A percentile compares a stretch with the other conserved stretches of the same genome.
These are phyloP conservation scores for Psilocybe azurescens DNA, from an alignment of 768 basidiomycete genomes.

Conservation along the genomic window DNA sequence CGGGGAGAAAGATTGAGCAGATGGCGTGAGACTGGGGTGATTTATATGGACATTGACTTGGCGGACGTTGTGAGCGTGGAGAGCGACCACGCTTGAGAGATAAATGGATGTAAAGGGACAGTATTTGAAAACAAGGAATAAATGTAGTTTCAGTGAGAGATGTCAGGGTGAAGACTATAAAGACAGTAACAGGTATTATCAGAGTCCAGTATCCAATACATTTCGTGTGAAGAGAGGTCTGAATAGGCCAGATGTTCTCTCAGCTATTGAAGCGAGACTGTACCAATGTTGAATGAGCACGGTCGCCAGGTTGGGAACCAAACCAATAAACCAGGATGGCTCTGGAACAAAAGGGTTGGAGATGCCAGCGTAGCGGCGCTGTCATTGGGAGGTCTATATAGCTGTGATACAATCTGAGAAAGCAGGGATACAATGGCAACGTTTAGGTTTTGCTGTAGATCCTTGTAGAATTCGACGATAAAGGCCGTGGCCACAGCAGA, in stretches of 20 bases:
- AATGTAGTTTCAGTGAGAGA: not conserved
- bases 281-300: not conserved
- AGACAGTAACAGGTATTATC: not conserved
- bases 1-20: not conserved
- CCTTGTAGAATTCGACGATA: conserved; percentile 2
- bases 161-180: not conserved
- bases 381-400: not conserved
- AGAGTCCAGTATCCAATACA: not conserved
- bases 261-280: conserved; percentile 2
- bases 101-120: not conserved
- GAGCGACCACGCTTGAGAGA: not conserved
- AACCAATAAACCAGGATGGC: conserved; percentile 1
- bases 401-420: not conserved
- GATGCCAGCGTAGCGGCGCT: not conserved
- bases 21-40: not conserved
- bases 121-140: not conserved
- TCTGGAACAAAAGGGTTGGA: not conserved
- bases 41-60: not conserved
- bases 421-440: not conserved
- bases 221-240: not conserved
- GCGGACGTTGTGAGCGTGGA: no score
- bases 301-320: conserved; percentile 1
- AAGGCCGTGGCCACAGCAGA: not conserved
- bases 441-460: not conserved
- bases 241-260: conserved; percentile 2